A percentile compares a stretch with the other conserved stretches of the same genome.
These are phyloP conservation scores for Podaxis sp. DNA, from an alignment of 768 basidiomycete genomes.

Conservation along the genomic window DNA sequence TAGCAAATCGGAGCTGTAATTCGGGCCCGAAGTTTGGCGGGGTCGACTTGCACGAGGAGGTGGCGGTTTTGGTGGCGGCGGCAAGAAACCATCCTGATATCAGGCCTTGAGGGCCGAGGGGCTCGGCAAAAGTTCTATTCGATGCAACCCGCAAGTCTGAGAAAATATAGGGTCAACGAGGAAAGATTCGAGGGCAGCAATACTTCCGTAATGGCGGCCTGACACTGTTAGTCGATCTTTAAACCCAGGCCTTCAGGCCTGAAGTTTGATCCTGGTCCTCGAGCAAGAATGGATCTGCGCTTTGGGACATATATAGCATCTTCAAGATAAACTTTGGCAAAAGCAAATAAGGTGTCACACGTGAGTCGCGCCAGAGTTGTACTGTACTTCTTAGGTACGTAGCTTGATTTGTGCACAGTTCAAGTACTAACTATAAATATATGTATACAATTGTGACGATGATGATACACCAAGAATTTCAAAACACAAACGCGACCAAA, in stretches of 20 bases:
- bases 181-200: not conserved
- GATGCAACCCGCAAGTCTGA: not conserved
- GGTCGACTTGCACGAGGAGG: not conserved
- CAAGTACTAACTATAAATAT: not conserved
- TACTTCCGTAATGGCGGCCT: not conserved
- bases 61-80: not conserved
- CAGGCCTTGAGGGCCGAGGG: not conserved
- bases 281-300: not conserved
- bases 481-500: not conserved
- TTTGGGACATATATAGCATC: not conserved
- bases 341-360: not conserved
- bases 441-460: not conserved
- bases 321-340: not conserved
- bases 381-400: no score
- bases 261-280: no score
- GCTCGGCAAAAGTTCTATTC: no score
- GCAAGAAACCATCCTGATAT: not conserved
- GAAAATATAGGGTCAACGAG: not conserved
- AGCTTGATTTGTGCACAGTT: not conserved
- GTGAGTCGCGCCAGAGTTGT: no score
- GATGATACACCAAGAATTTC: not conserved
- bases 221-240: not conserved
- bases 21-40: no score
- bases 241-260: no score
- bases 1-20: no score